A percentile compares a stretch with the other conserved stretches of the same genome.
Evolutionary conservation across 257 asterid genomes (phyloP).

Genomic region (Nicotiana attenuata): DNA sequence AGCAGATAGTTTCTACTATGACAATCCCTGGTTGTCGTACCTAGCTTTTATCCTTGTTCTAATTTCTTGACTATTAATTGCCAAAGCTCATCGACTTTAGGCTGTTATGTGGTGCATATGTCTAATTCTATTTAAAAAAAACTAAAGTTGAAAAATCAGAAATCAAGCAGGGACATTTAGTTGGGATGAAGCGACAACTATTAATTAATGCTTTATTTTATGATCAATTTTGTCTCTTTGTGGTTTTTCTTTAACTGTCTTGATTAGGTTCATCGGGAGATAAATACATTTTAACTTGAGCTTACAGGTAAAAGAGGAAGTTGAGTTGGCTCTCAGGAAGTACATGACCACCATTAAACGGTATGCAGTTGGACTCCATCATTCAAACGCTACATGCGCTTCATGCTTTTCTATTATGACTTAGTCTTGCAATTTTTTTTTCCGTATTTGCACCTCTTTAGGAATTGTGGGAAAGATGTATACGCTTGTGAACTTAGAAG

Average conservation of each 20-base stretch:
- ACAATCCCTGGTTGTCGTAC: neutral
- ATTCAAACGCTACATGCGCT: neutral
- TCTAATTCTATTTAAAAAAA: neutral
- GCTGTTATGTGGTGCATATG: neutral
- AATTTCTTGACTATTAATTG: neutral
- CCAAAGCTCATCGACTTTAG: neutral
- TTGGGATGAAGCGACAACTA: neutral
- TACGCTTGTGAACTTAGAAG: constrained; percentile 53
- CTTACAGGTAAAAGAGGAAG: constrained; percentile 88
- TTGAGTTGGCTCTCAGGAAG: constrained; percentile 73
- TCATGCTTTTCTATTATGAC: neutral
- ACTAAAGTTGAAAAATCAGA: no score
- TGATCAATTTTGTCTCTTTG: neutral
- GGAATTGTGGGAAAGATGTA: constrained; percentile 59
- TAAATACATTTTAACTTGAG: constrained; percentile 21
- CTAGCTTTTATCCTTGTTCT: neutral
- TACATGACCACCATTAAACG: constrained; percentile 50
- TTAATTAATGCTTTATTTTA: neutral
- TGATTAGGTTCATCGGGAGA: neutral
- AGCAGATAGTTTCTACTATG: neutral
- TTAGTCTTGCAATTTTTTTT: neutral
- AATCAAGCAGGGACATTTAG: neutral
- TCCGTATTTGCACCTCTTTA: constrained; percentile 5
- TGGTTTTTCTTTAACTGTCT: neutral
- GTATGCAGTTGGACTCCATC: constrained; percentile 28